Evolutionary conservation across 352 stramenopile genomes (phyloP).

Genomic region (Phytopythium litorale): DNA sequence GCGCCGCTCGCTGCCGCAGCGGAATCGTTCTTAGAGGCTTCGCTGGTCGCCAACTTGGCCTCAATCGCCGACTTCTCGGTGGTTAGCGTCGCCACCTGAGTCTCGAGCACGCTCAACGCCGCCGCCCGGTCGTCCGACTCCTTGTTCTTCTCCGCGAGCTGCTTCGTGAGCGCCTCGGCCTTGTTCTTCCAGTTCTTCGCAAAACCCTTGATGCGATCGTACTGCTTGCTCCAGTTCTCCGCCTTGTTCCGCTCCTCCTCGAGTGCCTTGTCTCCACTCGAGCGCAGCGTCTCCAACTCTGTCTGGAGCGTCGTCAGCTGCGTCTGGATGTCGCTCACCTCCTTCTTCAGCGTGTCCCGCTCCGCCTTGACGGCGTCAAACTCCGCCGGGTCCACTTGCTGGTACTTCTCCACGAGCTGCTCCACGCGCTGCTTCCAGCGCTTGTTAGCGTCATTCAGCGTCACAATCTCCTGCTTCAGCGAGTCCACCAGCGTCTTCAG

Average conservation of each 20-base stretch:
- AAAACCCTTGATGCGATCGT: constrained; percentile 77
- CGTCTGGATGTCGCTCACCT: constrained; percentile 40
- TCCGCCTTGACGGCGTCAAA: constrained; percentile 67
- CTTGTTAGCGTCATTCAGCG: constrained; percentile 59
- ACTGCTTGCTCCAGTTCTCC: constrained; percentile 71
- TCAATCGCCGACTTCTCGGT: constrained; percentile 44
- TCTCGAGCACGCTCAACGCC: constrained; percentile 32
- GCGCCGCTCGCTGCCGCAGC: constrained; percentile 24
- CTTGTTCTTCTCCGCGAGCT: constrained; percentile 67
- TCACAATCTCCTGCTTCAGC: constrained; percentile 59
- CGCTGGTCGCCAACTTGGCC: constrained; percentile 32
- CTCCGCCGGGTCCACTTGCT: constrained; percentile 71
- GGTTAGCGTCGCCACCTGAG: constrained; percentile 21
- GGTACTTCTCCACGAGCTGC: constrained; percentile 80
- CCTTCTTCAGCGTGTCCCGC: constrained; percentile 42
- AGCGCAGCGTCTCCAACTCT: constrained; percentile 47
- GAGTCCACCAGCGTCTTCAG: constrained; percentile 52
- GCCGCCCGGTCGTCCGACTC: constrained; percentile 44
- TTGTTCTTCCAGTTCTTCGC: constrained; percentile 84
- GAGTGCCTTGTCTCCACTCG: constrained; percentile 38
- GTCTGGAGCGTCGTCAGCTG: constrained; percentile 32
- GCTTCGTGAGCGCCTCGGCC: constrained; percentile 57
- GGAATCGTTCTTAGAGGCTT: constrained; percentile 35
- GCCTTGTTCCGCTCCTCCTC: constrained; percentile 65
- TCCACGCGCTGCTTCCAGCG: constrained; percentile 80